Conservation (phyloP, 2,329 filamentous ascomycete species). For the Blumeriella jaapii region DNA sequence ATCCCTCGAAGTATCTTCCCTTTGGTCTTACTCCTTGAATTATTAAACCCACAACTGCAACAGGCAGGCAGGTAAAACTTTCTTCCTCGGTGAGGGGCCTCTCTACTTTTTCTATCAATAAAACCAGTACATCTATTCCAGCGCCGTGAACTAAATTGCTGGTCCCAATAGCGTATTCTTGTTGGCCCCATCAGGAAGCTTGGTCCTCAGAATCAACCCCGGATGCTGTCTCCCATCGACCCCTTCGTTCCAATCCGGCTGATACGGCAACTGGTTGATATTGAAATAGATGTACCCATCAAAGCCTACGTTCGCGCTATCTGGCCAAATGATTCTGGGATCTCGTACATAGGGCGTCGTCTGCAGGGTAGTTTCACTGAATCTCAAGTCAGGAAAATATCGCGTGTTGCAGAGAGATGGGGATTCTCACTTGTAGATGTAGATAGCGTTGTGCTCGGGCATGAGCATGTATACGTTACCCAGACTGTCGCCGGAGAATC, state of each 20-base stretch:
- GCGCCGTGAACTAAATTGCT: neutral
- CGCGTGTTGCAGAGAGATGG: neutral
- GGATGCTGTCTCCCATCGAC: slow-evolving; percentile 32
- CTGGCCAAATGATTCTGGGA: slow-evolving; percentile 33
- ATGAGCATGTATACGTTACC: slow-evolving; percentile 36
- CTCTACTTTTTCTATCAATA: no score
- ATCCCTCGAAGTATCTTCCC: no score
- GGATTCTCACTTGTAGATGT: slow-evolving; percentile 29
- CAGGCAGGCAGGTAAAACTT: no score
- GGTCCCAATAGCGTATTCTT: slow-evolving; percentile 13
- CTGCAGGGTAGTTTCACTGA: slow-evolving; percentile 23
- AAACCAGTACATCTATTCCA: no score
- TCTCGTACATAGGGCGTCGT: slow-evolving; percentile 31
- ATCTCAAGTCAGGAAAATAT: neutral
- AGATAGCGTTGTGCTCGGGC: slow-evolving; percentile 35
- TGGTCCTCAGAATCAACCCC: slow-evolving; percentile 34
- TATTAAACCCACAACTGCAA: no score
- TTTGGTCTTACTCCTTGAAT: no score
- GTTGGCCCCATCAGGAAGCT: slow-evolving; percentile 30
- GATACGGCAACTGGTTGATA: slow-evolving; percentile 37
- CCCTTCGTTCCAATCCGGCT: slow-evolving; percentile 36
- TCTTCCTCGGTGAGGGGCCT: no score
- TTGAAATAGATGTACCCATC: slow-evolving; percentile 38
- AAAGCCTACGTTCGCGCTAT: slow-evolving; percentile 31
- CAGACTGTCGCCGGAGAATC: slow-evolving; percentile 33